phyloP scores from a whole-genome alignment of 1,284 basidiomycete genomes.

The Pulveroboletus sp. region DNA sequence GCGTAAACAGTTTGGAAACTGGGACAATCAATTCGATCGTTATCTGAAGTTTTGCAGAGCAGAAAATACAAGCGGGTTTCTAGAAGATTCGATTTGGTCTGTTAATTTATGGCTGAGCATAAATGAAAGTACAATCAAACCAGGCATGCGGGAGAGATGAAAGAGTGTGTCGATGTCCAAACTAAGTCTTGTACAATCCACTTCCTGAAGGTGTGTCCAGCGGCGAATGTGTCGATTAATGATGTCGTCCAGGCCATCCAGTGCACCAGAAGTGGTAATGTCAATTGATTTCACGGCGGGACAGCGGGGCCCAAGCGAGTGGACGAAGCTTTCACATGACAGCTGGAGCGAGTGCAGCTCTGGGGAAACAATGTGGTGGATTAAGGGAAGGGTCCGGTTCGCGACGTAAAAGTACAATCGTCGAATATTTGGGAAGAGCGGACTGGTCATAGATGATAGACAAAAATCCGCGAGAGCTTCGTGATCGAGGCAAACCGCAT shows the following conservation, averaged over 20 bases:
- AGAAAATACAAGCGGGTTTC: neutral
- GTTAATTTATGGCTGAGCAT: neutral
- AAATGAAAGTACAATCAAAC: neutral
- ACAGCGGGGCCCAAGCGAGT: neutral
- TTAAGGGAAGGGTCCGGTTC: neutral
- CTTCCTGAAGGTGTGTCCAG: slow-evolving; percentile 1
- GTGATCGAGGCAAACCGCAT: neutral
- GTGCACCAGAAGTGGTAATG: neutral
- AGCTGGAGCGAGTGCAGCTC: neutral
- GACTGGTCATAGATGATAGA: neutral
- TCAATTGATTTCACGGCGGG: neutral
- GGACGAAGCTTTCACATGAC: neutral
- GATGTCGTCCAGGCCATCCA: neutral
- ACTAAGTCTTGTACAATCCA: neutral
- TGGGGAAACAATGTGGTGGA: neutral
- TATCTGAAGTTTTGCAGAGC: neutral
- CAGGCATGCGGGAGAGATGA: neutral
- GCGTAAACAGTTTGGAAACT: neutral
- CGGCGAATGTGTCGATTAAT: neutral
- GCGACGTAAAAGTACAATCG: neutral
- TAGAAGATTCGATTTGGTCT: neutral
- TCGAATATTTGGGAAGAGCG: neutral
- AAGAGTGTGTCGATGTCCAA: neutral
- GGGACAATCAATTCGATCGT: neutral
- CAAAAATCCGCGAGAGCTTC: neutral